Percentiles rank a stretch among this genome's conserved stretches.
Evolutionary conservation across 306 rosid species (phyloP).

Genomic region (Quercus dentata): DNA sequence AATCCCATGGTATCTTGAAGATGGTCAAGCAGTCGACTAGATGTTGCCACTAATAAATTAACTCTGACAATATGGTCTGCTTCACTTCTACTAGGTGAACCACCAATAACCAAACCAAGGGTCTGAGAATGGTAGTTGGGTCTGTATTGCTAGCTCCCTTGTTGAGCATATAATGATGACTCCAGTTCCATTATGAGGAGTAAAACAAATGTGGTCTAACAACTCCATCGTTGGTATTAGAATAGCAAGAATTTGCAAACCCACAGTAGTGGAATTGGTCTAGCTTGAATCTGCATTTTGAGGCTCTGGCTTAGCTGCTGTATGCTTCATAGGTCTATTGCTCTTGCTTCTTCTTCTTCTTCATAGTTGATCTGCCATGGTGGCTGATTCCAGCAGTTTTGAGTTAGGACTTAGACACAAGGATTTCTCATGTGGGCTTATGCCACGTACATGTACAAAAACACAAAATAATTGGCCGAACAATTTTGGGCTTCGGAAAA

Average conservation of each 20-base stretch:
- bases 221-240: conserved; percentile 85
- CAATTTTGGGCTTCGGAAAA: too few species aligned
- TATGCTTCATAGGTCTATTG: conserved; percentile 38
- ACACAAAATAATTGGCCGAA: too few species aligned
- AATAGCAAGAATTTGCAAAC: conserved; percentile 75
- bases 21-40: conserved; percentile 96
- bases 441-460: too few species aligned
- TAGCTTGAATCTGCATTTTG: conserved; percentile 72
- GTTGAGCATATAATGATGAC: conserved; percentile 87
- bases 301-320: neutral
- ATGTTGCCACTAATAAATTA: conserved; percentile 82
- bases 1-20: conserved; percentile 84
- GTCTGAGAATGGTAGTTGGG: conserved; percentile 92
- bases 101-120: conserved; percentile 81
- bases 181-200: conserved; percentile 80
- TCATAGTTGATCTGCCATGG: too few species aligned
- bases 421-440: too few species aligned
- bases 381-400: too few species aligned
- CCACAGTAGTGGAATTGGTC: conserved; percentile 64
- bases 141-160: conserved; percentile 96
- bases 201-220: conserved; percentile 43
- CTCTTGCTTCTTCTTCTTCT: conserved; percentile 43
- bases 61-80: conserved; percentile 78
- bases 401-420: too few species aligned
- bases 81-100: conserved; percentile 77